A percentile compares a stretch with the other conserved stretches of the same genome.
These are phyloP conservation scores for Cicer chorassanicum DNA, from an alignment of 306 rosid species.

Conservation along the genomic window DNA sequence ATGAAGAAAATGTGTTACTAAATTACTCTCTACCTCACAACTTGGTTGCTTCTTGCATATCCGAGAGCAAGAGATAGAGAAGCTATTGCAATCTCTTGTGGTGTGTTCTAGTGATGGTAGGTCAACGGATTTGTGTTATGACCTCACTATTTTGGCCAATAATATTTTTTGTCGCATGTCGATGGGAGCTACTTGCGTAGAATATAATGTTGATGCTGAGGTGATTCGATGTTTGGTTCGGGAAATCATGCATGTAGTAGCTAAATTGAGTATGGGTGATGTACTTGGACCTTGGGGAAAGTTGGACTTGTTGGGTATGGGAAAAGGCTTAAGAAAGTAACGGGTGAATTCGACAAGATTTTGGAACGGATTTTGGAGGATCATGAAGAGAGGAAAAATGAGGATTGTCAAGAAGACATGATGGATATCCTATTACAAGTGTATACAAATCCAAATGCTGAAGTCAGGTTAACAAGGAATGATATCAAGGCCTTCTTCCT, in stretches of 20 bases:
- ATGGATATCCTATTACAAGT: slow-evolving; percentile 65
- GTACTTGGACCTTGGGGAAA: slow-evolving; percentile 61
- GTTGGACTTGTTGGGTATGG: slow-evolving; percentile 65
- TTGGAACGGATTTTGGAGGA: slow-evolving; percentile 60
- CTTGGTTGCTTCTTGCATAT: slow-evolving; percentile 44
- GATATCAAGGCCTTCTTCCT: slow-evolving; percentile 71
- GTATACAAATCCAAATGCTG: slow-evolving; percentile 54
- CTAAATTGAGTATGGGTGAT: slow-evolving; percentile 69
- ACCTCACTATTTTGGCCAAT: slow-evolving; percentile 53
- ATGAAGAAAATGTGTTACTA: slow-evolving; percentile 64
- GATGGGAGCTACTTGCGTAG: slow-evolving; percentile 56
- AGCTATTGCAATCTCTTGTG: slow-evolving; percentile 49
- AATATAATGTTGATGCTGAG: slow-evolving; percentile 46
- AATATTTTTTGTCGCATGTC: slow-evolving; percentile 63
- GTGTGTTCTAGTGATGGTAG: slow-evolving; percentile 32
- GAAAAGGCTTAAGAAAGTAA: slow-evolving; percentile 45
- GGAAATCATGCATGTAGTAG: slow-evolving; percentile 52
- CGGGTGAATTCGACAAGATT: slow-evolving; percentile 53
- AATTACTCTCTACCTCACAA: slow-evolving; percentile 56
- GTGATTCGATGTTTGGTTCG: slow-evolving; percentile 49
- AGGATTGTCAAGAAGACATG: slow-evolving; percentile 43
- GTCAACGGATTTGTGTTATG: slow-evolving; percentile 46
- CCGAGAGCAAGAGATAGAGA: slow-evolving; percentile 47
- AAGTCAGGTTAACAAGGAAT: slow-evolving; percentile 55
- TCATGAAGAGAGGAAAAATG: slow-evolving; percentile 49